Evolutionary conservation across 106 monocot species (phyloP), one percentile per base, ranked within the genome.

Genomic region (Cymbidium sinense): DNA sequence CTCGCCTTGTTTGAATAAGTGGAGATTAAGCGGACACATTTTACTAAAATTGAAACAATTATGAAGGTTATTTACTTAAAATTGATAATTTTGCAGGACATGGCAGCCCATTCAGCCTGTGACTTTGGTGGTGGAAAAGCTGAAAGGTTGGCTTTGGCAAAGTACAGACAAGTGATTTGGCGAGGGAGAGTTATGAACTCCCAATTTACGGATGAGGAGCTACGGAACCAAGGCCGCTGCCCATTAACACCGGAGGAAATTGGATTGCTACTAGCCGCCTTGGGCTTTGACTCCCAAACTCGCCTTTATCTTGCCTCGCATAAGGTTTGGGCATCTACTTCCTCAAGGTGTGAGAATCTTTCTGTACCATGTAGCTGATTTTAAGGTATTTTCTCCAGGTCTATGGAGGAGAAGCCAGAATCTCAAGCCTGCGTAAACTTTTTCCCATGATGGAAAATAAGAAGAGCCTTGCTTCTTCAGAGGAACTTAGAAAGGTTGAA

Each of bases 121-220:
- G 96, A 96, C 83, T 96, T 96, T 85, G 93, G 93, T 73, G 96
- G 96, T 61, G 96, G 96, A 1, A 96, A 89, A 91, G 89, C 87
- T 64, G 96, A 96, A 74, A 91, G 85, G 81, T 76, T 96, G 31
- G 88, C 96, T 51, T 79, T 96, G 70, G 93, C 93, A 5, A 96
- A 91, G 77, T 93, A 96, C 80, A 88, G 96, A 82, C 93, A 96
- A 75, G 89, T 86, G 28, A 86, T 96, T 61, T 96, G 96, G 96
- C 96, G 94, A 85, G 96, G 96, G 27, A 86, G 96, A 73, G 96
- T 96, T 25, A 77, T 88, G 29, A 96, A 96, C 37, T 96, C 96
- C 43, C 89, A 91, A 80, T 93, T 91, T 79, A 93, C 93, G 21
- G 91, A 96, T 79, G 89, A 86, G 73, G 96, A 96, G 70, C 83